phyloP scores from a whole-genome alignment of 495 filamentous ascomycete species.

The Daldinia loculata region DNA sequence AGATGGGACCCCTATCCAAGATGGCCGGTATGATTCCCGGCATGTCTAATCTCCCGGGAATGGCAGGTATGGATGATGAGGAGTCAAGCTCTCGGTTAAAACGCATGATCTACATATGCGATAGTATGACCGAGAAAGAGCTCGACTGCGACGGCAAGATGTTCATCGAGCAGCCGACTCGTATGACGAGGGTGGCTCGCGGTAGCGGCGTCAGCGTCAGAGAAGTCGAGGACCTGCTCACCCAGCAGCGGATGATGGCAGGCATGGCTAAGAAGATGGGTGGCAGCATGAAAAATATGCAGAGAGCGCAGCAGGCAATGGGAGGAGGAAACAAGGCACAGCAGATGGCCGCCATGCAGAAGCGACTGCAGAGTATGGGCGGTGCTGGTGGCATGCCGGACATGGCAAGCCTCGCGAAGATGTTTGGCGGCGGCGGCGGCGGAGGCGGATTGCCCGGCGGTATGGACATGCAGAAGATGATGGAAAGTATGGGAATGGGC shows the following conservation, averaged over 20 bases:
- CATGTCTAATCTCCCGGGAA: constrained; percentile 77
- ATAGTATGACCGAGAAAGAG: constrained; percentile 95
- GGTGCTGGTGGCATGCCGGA: constrained; percentile 77
- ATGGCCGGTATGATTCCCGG: constrained; percentile 99
- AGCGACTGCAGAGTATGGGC: constrained; percentile 91
- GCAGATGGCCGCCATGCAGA: constrained; percentile 98
- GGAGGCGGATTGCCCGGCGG: constrained; percentile 67
- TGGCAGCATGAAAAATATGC: constrained; percentile 95
- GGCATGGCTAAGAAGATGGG: constrained; percentile 99
- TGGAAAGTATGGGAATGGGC: constrained; percentile 82
- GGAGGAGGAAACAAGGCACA: constrained; percentile 85
- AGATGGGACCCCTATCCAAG: constrained; percentile 97
- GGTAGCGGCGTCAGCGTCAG: constrained; percentile 91
- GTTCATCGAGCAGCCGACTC: constrained; percentile 89
- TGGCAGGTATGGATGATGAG: constrained; percentile 95
- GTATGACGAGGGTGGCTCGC: constrained; percentile 90
- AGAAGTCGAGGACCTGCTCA: constrained; percentile 97
- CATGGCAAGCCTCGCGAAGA: constrained; percentile 86
- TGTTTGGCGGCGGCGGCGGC: constrained; percentile 68
- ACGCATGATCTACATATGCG: constrained; percentile 99
- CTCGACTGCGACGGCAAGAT: constrained; percentile 94
- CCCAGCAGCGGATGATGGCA: constrained; percentile 98
- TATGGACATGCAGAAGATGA: constrained; percentile 85
- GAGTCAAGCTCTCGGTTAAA: constrained; percentile 91
- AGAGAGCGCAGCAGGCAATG: constrained; percentile 89